These are phyloP conservation scores for Pugionium dolabratum DNA, from an alignment of 345 rosid genomes.

Conservation along the genomic window DNA sequence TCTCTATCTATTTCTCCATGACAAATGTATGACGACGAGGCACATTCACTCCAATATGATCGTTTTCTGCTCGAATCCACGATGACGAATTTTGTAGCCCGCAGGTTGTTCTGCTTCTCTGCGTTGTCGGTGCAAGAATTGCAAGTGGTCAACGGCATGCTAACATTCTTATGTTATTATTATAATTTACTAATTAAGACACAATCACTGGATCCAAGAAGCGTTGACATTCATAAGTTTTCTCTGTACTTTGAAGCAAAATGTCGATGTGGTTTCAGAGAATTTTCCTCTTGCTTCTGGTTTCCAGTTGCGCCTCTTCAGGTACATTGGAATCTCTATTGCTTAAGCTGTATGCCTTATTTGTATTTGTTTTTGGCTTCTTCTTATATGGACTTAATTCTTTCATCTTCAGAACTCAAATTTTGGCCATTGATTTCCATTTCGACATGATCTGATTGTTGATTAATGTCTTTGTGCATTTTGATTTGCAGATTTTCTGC, in stretches of 20 bases:
- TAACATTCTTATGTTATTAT: neutral
- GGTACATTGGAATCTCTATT: constrained; percentile 38
- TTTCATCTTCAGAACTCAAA: neutral
- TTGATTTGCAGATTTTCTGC: constrained; percentile 46
- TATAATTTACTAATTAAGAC: neutral
- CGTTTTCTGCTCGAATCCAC: too few relatives aligned
- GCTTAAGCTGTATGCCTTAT: neutral
- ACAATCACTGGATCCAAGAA: constrained; percentile 19
- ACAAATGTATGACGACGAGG: too few relatives aligned
- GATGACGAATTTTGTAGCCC: too few relatives aligned
- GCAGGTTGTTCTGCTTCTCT: too few relatives aligned
- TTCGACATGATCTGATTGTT: neutral
- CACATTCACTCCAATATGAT: too few relatives aligned
- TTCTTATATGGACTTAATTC: neutral
- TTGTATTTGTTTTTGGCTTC: neutral
- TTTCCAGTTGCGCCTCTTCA: constrained; percentile 43
- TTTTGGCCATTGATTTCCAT: neutral
- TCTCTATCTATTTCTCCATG: too few relatives aligned
- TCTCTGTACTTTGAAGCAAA: constrained; percentile 29
- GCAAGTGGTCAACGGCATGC: constrained; percentile 13
- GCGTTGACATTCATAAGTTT: constrained; percentile 33
- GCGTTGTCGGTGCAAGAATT: too few relatives aligned
- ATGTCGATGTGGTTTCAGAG: constrained; percentile 31
- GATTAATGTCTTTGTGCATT: neutral
- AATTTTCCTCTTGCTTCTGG: constrained; percentile 35